Conservation (phyloP, 2,329 filamentous ascomycete species). For the Fusarium sp. region DNA sequence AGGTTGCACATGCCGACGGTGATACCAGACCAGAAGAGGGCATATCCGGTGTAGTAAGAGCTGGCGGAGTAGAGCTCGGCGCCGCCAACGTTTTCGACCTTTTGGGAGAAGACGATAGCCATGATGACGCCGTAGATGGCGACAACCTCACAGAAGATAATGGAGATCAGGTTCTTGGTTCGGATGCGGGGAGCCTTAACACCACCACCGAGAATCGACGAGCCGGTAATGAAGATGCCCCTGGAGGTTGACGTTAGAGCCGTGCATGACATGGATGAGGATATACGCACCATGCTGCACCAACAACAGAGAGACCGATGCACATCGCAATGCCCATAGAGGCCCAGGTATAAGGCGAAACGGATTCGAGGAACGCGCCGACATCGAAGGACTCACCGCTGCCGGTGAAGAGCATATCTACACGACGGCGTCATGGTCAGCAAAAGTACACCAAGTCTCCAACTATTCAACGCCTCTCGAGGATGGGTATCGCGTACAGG, state of each 20-base stretch:
- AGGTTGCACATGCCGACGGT: slow-evolving; percentile 97
- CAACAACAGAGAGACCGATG: slow-evolving; percentile 95
- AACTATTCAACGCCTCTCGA: slow-evolving; percentile 9
- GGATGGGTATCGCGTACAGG: slow-evolving; percentile 70
- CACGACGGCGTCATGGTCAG: slow-evolving; percentile 37
- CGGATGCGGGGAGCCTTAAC: slow-evolving; percentile 97
- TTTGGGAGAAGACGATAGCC: slow-evolving; percentile 96
- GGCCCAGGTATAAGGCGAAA: slow-evolving; percentile 96
- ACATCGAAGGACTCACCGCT: slow-evolving; percentile 97
- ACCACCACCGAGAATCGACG: slow-evolving; percentile 95
- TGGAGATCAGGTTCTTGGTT: slow-evolving; percentile 99
- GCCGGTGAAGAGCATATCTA: slow-evolving; percentile 99
- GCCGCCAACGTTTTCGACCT: slow-evolving; percentile 74
- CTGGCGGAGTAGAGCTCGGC: slow-evolving; percentile 76
- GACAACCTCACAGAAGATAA: slow-evolving; percentile 99
- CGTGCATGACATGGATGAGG: slow-evolving; percentile 19
- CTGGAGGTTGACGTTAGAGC: slow-evolving; percentile 59
- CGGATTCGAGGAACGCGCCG: slow-evolving; percentile 91
- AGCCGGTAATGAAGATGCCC: slow-evolving; percentile 99
- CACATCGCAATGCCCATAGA: slow-evolving; percentile 90
- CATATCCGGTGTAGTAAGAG: slow-evolving; percentile 94
- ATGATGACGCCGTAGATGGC: slow-evolving; percentile 99
- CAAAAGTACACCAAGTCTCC: slow-evolving; percentile 10
- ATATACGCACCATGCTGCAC: slow-evolving; percentile 86
- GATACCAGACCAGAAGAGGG: slow-evolving; percentile 94